Base-by-base conservation (phyloP, 331 rosid genomes). In the Erythrophleum ivorense region DNA sequence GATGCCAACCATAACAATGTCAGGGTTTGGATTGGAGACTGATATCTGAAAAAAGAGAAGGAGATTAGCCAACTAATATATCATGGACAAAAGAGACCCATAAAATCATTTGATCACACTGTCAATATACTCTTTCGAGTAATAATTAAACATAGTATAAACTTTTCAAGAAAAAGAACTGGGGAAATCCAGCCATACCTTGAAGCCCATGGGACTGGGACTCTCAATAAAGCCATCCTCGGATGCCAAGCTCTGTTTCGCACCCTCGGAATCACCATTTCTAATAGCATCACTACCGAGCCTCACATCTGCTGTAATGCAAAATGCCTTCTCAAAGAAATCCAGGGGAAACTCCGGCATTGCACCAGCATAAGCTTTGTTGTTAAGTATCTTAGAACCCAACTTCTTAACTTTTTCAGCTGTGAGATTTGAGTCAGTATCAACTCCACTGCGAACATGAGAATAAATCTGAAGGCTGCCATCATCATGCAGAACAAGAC, bases 401-500 rank as follows among this genome's bases (percentile, higher is more conserved):
- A 94, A 85, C 84, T 92, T 94, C 87, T 92, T 94, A 65, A 94
- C 91, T 83, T 92, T 94, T 90, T 94, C 98, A 3, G 90, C 89
- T 58, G 97, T 90, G 33, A 85, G 92, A 74, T 79, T 85, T 46
- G 84, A 85, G 76, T 90, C 84, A 57, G 91, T 87, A 82, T 94
- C 98, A 14, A 81, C 94, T 79, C 97, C 98, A 59, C 85, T 82
- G 11, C 97, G 90, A 64, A 87, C 88, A 84, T 92, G 98, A 0
- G 97, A 88, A 84, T 94, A 91, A 65, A 94, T 94, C 84, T 94
- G 98, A 82, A 94, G 98, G 90, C 98, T 94, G 65, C 97, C 98
- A 88, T 94, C 98, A 73, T 94, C 98, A 57, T 94, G 95, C 69
- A 94, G 84, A 77, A 94, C 91, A 85, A 94, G 93, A 80, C 95